Evolutionary conservation across 2,329 filamentous ascomycete genomes (phyloP).

Genomic region (Fusarium pseudoanthophilum): DNA sequence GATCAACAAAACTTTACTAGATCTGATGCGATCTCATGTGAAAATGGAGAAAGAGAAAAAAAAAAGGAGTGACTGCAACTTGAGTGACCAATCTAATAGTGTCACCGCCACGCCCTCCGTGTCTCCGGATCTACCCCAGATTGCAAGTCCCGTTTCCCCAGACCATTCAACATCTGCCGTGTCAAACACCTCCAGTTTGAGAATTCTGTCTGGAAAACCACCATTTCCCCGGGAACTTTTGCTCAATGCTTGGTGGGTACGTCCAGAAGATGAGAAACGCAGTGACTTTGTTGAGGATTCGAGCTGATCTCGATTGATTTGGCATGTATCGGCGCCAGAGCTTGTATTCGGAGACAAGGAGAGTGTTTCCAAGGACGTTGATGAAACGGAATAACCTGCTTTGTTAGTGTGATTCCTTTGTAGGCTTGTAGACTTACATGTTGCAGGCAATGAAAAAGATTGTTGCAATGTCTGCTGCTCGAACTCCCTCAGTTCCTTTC

Average conservation of each 20-base stretch:
- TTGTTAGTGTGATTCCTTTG: neutral
- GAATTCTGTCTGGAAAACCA: constrained; percentile 29
- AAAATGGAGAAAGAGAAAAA: neutral
- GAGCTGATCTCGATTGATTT: constrained; percentile 38
- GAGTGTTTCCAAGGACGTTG: constrained; percentile 53
- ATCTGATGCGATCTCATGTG: neutral
- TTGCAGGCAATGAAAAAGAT: constrained; percentile 52
- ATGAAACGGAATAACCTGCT: constrained; percentile 52
- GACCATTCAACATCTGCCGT: neutral
- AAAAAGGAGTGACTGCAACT: neutral
- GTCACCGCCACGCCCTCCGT: constrained; percentile 22
- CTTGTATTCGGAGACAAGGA: constrained; percentile 53
- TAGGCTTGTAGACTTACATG: constrained; percentile 46
- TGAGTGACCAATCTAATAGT: neutral
- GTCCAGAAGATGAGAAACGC: constrained; percentile 54
- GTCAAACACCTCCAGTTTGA: neutral
- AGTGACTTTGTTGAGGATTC: constrained; percentile 43
- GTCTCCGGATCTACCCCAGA: constrained; percentile 38
- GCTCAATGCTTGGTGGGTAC: constrained; percentile 54
- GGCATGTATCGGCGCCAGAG: constrained; percentile 52
- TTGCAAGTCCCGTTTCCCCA: constrained; percentile 26
- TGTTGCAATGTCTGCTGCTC: constrained; percentile 44
- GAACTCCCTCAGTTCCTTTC: neutral
- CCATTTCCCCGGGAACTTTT: constrained; percentile 50
- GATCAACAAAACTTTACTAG: neutral